Conservation (phyloP, 495 filamentous ascomycete species). For the Penicillium coprophilum region DNA sequence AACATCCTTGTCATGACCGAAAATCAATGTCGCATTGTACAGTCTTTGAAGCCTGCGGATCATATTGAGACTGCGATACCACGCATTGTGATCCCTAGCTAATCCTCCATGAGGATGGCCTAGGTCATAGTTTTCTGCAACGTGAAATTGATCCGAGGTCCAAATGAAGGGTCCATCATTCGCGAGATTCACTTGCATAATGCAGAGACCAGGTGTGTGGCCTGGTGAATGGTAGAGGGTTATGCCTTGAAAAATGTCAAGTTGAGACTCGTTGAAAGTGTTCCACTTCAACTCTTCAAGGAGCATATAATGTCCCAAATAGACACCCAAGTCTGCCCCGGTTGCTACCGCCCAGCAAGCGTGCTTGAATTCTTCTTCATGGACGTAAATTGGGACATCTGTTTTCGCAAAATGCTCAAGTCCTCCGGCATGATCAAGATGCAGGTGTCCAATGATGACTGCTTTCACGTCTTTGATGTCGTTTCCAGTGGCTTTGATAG, state of each 20-base stretch:
- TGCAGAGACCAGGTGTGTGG: slow-evolving; percentile 40
- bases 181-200: slow-evolving; percentile 42
- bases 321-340: slow-evolving; percentile 45
- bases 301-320: slow-evolving; percentile 41
- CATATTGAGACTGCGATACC: slow-evolving; percentile 43
- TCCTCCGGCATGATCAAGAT: slow-evolving; percentile 56
- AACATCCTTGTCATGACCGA: slow-evolving; percentile 38
- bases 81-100: slow-evolving; percentile 42
- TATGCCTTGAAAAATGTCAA: slow-evolving; percentile 41
- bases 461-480: slow-evolving; percentile 53
- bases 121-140: slow-evolving; percentile 38
- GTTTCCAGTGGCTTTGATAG: slow-evolving; percentile 48
- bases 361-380: slow-evolving; percentile 51
- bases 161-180: slow-evolving; percentile 45
- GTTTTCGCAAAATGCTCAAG: slow-evolving; percentile 50
- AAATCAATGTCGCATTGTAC: slow-evolving; percentile 40
- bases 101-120: slow-evolving; percentile 44
- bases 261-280: slow-evolving; percentile 30
- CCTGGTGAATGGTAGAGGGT: slow-evolving; percentile 41
- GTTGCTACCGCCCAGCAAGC: slow-evolving; percentile 50
- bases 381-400: slow-evolving; percentile 52
- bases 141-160: slow-evolving; percentile 46
- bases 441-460: slow-evolving; percentile 54
- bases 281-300: slow-evolving; percentile 35
- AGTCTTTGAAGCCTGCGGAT: slow-evolving; percentile 35